Conservation (phyloP, 2,329 filamentous ascomycete genomes). For the Xylariaceae sp. region DNA sequence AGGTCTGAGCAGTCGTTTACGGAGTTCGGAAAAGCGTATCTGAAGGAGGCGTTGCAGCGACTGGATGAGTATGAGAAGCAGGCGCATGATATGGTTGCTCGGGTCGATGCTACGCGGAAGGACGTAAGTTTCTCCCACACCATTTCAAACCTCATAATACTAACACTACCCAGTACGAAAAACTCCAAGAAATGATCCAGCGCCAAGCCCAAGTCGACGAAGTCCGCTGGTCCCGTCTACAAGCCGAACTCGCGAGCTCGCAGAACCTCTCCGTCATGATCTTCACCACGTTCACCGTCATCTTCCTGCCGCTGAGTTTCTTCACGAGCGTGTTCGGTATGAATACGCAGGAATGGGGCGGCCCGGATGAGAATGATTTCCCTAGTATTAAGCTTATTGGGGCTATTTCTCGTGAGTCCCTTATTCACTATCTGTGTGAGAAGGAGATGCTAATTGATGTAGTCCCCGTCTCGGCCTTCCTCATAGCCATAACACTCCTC, state of each 20-base stretch:
- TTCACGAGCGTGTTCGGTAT: conserved; percentile 62
- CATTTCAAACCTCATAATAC: neutral
- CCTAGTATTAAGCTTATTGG: conserved; percentile 43
- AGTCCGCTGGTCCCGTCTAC: conserved; percentile 55
- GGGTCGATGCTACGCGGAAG: conserved; percentile 53
- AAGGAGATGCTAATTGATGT: conserved; percentile 1
- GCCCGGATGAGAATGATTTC: conserved; percentile 36
- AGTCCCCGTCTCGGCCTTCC: conserved; percentile 42
- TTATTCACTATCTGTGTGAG: conserved; percentile 3
- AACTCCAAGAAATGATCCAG: conserved; percentile 61
- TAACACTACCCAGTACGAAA: conserved; percentile 46
- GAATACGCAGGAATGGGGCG: conserved; percentile 58
- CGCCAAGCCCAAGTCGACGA: conserved; percentile 63
- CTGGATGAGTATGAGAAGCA: conserved; percentile 52
- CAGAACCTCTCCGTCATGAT: conserved; percentile 62
- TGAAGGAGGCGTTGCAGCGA: conserved; percentile 47
- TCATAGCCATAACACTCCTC: conserved; percentile 48
- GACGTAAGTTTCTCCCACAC: conserved; percentile 38
- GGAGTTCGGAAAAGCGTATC: conserved; percentile 44
- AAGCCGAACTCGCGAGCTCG: conserved; percentile 57
- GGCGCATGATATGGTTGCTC: conserved; percentile 51
- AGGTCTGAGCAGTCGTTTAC: conserved; percentile 38
- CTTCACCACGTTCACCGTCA: conserved; percentile 59
- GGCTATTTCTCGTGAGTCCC: conserved; percentile 36
- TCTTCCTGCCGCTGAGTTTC: conserved; percentile 59